These are phyloP conservation scores for Cutaneotrichosporon dermatis DNA, from an alignment of 1,284 basidiomycete species.

Conservation along the genomic window DNA sequence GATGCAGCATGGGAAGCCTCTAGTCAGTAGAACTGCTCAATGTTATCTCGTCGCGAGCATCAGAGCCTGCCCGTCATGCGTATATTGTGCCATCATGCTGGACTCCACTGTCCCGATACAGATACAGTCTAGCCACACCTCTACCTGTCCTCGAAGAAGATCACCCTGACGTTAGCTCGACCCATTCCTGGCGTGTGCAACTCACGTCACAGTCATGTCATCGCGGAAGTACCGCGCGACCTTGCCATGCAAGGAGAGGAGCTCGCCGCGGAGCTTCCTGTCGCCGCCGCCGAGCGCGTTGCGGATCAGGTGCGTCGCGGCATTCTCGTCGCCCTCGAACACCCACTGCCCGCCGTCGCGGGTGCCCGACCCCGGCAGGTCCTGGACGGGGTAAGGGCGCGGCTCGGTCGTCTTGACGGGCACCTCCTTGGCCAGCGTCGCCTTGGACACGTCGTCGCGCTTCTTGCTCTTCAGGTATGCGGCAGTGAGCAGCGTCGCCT, in stretches of 20 bases:
- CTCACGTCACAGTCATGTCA: slow-evolving; percentile 84
- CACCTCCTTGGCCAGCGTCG: slow-evolving; percentile 28
- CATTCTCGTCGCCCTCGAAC: slow-evolving; percentile 76
- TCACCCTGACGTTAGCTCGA: slow-evolving; percentile 19
- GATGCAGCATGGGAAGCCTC: too few species aligned
- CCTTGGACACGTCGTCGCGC: slow-evolving; percentile 34
- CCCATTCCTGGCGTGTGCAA: slow-evolving; percentile 36
- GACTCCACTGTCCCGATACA: not conserved
- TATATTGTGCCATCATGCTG: too few species aligned
- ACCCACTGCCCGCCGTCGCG: slow-evolving; percentile 57
- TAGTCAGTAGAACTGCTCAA: too few species aligned
- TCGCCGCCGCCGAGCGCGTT: slow-evolving; percentile 91
- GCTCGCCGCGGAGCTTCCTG: slow-evolving; percentile 59
- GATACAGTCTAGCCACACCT: too few species aligned
- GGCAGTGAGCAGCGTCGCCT: slow-evolving; percentile 84
- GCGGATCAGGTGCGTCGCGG: slow-evolving; percentile 84
- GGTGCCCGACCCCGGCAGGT: slow-evolving; percentile 26
- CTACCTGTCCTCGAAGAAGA: slow-evolving; percentile 26
- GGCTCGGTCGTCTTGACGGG: slow-evolving; percentile 21
- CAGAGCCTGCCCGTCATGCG: too few species aligned
- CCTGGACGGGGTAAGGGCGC: slow-evolving; percentile 41
- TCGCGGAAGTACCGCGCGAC: slow-evolving; percentile 74
- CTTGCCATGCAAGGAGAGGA: slow-evolving; percentile 82
- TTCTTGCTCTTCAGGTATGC: slow-evolving; percentile 70
- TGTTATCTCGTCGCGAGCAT: too few species aligned